Percentiles rank a stretch among this genome's conserved stretches.
Evolutionary conservation across 1,284 basidiomycete genomes (phyloP).

Genomic region (Cryptococcus sp.): DNA sequence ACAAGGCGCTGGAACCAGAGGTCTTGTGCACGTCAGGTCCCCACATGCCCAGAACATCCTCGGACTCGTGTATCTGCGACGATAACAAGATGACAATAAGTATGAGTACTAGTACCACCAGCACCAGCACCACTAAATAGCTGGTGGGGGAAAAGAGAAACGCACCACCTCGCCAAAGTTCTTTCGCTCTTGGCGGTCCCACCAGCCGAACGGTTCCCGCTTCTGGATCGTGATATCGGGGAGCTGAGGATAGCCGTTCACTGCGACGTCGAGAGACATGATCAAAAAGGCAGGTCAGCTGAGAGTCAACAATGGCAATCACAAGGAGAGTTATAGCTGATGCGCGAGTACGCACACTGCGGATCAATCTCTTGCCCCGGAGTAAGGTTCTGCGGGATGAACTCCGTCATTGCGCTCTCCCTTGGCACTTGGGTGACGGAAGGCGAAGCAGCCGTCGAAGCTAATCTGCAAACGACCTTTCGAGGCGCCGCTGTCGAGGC

Average conservation of each 20-base stretch:
- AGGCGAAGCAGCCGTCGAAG: constrained; percentile 15
- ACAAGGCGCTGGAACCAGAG: constrained; percentile 35
- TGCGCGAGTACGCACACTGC: constrained; percentile 37
- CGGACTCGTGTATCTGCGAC: constrained; percentile 73
- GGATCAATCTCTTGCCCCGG: constrained; percentile 49
- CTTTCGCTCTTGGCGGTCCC: constrained; percentile 75
- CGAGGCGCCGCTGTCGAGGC: not conserved
- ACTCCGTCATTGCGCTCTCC: constrained; percentile 9
- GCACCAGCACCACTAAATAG: not conserved
- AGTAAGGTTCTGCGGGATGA: constrained; percentile 15
- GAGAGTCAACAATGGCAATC: no score
- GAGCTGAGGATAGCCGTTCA: constrained; percentile 71
- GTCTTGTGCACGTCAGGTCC: constrained; percentile 67
- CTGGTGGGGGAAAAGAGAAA: constrained; percentile 11
- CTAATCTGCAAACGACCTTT: constrained; percentile 6
- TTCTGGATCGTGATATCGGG: constrained; percentile 70
- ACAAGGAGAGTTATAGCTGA: no score
- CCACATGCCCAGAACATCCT: constrained; percentile 85
- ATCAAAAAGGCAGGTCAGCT: no score
- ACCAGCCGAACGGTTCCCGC: constrained; percentile 73
- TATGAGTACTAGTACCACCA: not conserved
- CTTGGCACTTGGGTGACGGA: constrained; percentile 21
- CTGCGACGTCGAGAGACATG: constrained; percentile 18
- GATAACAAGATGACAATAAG: not conserved
- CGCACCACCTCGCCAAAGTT: constrained; percentile 81